These are phyloP conservation scores for Pseudogymnoascus sp. DNA, from an alignment of 2,329 filamentous ascomycete genomes.

Conservation along the genomic window DNA sequence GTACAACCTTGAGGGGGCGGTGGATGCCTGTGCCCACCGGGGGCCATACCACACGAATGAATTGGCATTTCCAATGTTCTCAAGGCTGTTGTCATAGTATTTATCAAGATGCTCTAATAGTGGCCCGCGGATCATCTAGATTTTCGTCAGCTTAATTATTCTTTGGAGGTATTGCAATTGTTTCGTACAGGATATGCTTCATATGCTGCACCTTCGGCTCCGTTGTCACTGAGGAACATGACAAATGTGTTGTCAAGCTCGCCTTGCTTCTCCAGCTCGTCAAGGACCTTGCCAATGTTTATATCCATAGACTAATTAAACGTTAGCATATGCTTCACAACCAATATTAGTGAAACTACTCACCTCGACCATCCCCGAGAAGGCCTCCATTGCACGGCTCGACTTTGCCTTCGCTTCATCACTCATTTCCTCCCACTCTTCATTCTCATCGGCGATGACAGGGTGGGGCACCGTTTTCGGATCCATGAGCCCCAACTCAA, in stretches of 20 bases:
- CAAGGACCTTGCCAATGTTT: constrained; percentile 38
- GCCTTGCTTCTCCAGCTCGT: constrained; percentile 37
- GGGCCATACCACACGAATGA: constrained; percentile 43
- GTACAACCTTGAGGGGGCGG: constrained; percentile 35
- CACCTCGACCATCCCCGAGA: constrained; percentile 39
- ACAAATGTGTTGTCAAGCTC: constrained; percentile 43
- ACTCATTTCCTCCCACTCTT: constrained; percentile 32
- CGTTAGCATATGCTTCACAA: background rate
- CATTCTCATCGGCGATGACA: constrained; percentile 26
- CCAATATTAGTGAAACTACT: constrained; percentile 26
- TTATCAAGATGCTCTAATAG: background rate
- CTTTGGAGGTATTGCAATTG: constrained; percentile 9
- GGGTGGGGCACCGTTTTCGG: constrained; percentile 35
- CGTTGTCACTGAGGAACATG: constrained; percentile 42
- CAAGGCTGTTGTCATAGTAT: constrained; percentile 40
- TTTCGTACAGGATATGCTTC: constrained; percentile 36
- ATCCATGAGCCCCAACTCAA: constrained; percentile 36
- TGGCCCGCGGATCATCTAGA: constrained; percentile 26
- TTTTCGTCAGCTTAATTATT: background rate
- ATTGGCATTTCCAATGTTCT: constrained; percentile 38
- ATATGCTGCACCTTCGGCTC: constrained; percentile 39
- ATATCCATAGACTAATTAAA: constrained; percentile 31
- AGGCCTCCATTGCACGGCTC: constrained; percentile 40
- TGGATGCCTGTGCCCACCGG: constrained; percentile 28
- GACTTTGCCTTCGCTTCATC: constrained; percentile 33